Conservation (phyloP, 306 rosid species). For the Biancaea sappan region DNA sequence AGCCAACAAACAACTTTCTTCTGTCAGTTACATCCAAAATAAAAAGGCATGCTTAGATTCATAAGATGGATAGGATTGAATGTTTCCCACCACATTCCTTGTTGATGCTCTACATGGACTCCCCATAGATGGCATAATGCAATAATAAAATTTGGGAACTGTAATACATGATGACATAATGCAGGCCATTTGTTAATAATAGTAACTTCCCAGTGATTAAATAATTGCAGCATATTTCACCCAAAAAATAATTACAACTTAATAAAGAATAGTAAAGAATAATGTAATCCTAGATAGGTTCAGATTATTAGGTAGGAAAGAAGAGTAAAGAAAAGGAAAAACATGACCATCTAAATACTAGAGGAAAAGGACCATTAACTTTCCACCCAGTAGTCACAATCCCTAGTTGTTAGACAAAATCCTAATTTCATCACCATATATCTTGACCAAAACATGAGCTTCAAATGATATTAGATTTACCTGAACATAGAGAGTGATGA, state of each 20-base stretch:
- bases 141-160: conserved; percentile 75
- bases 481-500: conserved; percentile 96
- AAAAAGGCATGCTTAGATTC: neutral
- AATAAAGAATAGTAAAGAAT: too few relatives aligned
- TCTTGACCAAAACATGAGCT: neutral
- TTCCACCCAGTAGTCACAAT: neutral
- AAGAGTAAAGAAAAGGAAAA: neutral
- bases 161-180: conserved; percentile 35
- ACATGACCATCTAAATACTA: neutral
- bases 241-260: too few relatives aligned
- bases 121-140: conserved; percentile 77
- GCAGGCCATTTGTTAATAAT: conserved; percentile 31
- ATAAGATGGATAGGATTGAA: conserved; percentile 31
- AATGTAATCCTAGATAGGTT: neutral
- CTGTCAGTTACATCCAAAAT: neutral
- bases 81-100: conserved; percentile 56
- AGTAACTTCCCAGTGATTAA: conserved; percentile 30
- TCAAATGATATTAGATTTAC: neutral
- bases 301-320: neutral
- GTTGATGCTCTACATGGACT: conserved; percentile 62
- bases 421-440: neutral
- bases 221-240: conserved; percentile 31
- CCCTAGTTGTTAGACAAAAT: neutral
- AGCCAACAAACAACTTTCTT: conserved; percentile 1
- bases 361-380: neutral